Evolutionary conservation across 2,329 filamentous ascomycete species (phyloP).

Genomic region (Verticillium isaacii): DNA sequence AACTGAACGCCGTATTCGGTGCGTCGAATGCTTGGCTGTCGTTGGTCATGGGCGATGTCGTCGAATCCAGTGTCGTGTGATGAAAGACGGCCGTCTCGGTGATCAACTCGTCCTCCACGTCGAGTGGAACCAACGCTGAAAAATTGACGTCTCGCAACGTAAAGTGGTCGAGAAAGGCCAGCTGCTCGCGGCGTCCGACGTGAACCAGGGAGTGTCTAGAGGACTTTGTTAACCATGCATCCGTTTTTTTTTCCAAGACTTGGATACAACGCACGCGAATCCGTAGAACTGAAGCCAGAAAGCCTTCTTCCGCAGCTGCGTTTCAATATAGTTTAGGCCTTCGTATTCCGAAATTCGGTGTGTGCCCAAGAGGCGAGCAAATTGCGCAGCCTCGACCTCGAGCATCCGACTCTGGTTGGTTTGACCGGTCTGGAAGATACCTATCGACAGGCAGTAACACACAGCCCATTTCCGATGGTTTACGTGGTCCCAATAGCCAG

Average conservation of each 20-base stretch:
- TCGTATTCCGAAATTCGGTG: constrained; percentile 25
- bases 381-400: constrained; percentile 27
- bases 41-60: neutral
- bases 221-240: neutral
- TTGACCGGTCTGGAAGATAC: constrained; percentile 28
- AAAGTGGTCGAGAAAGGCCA: constrained; percentile 23
- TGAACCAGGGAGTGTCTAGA: constrained; percentile 16
- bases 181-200: constrained; percentile 13
- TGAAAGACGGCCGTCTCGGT: constrained; percentile 12
- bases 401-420: constrained; percentile 29
- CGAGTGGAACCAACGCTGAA: constrained; percentile 24
- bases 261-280: constrained; percentile 13
- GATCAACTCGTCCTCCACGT: constrained; percentile 27
- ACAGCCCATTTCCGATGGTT: constrained; percentile 28
- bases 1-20: constrained; percentile 10
- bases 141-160: constrained; percentile 22
- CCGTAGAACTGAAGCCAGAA: constrained; percentile 30
- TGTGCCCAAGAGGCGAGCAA: constrained; percentile 24
- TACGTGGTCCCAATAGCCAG: constrained; percentile 20
- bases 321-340: constrained; percentile 25
- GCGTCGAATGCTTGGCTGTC: neutral
- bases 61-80: constrained; percentile 6
- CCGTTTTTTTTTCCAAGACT: neutral
- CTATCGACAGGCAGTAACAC: constrained; percentile 25
- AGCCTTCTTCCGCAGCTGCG: constrained; percentile 28